Evolutionary conservation across 371 early-diverging fungal genomes (phyloP).

Genomic region (Umbelopsis sp.): DNA sequence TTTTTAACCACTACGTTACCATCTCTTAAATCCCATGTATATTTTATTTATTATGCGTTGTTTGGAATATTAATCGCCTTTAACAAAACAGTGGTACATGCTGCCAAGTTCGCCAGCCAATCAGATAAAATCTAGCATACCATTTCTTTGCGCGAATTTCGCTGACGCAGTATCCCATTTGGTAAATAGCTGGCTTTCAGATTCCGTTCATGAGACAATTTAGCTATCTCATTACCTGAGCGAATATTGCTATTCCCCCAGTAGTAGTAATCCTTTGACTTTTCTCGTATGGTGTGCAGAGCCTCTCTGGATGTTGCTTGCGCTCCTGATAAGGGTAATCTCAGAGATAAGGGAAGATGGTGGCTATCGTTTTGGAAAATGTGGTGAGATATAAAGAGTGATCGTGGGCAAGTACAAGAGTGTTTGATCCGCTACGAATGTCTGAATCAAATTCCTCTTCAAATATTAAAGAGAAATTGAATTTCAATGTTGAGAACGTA

Average conservation of each 20-base stretch:
- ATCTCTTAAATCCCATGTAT: too few species aligned
- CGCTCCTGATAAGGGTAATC: background rate
- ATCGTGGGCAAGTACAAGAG: background rate
- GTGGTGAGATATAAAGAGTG: background rate
- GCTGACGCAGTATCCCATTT: background rate
- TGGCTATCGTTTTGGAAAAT: background rate
- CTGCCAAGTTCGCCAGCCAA: too few species aligned
- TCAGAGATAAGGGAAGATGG: background rate
- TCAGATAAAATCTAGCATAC: too few species aligned
- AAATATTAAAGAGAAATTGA: constrained; percentile 17
- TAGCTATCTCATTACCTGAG: constrained; percentile 7
- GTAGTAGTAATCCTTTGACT: background rate
- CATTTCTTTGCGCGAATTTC: background rate
- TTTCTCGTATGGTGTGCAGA: too few species aligned
- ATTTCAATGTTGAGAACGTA: constrained; percentile 22
- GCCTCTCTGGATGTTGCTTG: background rate
- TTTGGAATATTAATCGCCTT: too few species aligned
- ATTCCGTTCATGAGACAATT: background rate
- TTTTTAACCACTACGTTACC: too few species aligned
- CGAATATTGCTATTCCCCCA: constrained; percentile 16
- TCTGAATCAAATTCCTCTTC: background rate
- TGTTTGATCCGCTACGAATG: background rate
- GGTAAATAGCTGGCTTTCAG: background rate
- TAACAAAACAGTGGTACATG: too few species aligned
- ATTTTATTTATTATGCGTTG: too few species aligned